phyloP scores from a whole-genome alignment of 192 early-diverging fungal genomes.

The Coemansia guatemalensis region DNA sequence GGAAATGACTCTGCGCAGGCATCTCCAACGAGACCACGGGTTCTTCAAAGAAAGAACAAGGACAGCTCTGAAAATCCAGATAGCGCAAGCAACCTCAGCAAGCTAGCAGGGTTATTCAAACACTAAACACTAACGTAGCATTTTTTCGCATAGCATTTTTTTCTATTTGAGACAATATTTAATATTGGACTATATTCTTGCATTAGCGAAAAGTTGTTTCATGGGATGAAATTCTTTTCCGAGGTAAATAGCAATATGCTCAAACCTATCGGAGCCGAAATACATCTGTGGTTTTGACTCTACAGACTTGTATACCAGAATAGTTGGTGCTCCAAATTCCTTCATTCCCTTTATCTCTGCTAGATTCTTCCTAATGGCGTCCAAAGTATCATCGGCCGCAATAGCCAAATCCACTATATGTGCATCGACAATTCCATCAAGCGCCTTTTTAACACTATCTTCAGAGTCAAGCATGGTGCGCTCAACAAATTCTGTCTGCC shows the following conservation, averaged over 20 bases:
- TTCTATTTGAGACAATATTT: constrained; percentile 1
- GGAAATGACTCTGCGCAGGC: neutral
- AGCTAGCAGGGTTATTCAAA: neutral
- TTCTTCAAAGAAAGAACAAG: neutral
- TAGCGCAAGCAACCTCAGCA: neutral
- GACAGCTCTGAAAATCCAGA: neutral
- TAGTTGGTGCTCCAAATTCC: constrained; percentile 46
- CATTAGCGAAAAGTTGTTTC: constrained; percentile 42
- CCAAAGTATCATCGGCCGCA: constrained; percentile 8
- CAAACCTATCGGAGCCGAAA: constrained; percentile 49
- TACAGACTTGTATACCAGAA: constrained; percentile 23
- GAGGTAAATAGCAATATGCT: constrained; percentile 43
- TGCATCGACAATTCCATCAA: constrained; percentile 12
- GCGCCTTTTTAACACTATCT: constrained; percentile 29
- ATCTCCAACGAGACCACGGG: too few relatives aligned
- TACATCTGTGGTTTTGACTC: constrained; percentile 31
- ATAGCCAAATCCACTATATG: constrained; percentile 26
- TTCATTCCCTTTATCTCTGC: constrained; percentile 14
- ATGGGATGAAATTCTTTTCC: constrained; percentile 35
- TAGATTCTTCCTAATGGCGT: constrained; percentile 22
- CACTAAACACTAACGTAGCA: neutral
- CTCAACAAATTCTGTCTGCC: constrained; percentile 38
- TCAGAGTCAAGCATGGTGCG: constrained; percentile 21
- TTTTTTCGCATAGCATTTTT: neutral
- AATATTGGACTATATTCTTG: constrained; percentile 14